Evolutionary conservation across 208 protist genomes (phyloP).

Genomic region (Wallacemonas sp.): DNA sequence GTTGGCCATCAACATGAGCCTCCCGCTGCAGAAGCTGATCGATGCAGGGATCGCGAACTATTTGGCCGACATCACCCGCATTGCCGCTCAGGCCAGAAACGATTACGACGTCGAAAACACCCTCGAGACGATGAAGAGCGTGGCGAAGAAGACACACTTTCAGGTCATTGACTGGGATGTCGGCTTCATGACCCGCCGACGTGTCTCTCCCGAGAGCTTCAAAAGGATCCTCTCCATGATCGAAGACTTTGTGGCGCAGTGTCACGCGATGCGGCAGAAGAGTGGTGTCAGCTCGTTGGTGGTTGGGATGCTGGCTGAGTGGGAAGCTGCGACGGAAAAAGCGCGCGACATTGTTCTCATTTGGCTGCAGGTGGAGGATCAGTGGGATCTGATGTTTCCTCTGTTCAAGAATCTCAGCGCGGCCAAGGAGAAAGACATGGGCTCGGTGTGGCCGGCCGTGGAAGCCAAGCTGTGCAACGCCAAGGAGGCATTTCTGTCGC

Average conservation of each 20-base stretch:
- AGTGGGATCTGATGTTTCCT: conserved; percentile 35
- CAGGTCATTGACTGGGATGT: conserved; percentile 27
- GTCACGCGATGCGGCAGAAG: conserved; percentile 45
- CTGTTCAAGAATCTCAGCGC: background rate
- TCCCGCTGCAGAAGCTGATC: conserved; percentile 65
- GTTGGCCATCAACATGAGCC: conserved; percentile 46
- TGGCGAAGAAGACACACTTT: conserved; percentile 79
- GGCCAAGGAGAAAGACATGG: background rate
- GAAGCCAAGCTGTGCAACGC: conserved; percentile 11
- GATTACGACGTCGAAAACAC: conserved; percentile 76
- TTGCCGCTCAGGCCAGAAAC: conserved; percentile 65
- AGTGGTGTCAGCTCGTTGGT: conserved; percentile 57
- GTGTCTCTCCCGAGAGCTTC: conserved; percentile 5
- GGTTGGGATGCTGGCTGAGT: conserved; percentile 64
- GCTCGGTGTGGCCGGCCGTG: conserved; percentile 3
- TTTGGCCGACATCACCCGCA: conserved; percentile 52
- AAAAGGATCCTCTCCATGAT: conserved; percentile 20
- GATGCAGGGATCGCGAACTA: conserved; percentile 63
- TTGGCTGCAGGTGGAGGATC: conserved; percentile 46
- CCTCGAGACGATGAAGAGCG: conserved; percentile 88
- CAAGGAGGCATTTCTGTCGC: conserved; percentile 26
- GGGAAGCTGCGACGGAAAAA: conserved; percentile 68
- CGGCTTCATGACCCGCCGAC: background rate
- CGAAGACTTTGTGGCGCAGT: conserved; percentile 60
- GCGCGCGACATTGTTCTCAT: conserved; percentile 47